Conservation (phyloP, 495 filamentous ascomycete species). For the Talaromyces nanjingensis region DNA sequence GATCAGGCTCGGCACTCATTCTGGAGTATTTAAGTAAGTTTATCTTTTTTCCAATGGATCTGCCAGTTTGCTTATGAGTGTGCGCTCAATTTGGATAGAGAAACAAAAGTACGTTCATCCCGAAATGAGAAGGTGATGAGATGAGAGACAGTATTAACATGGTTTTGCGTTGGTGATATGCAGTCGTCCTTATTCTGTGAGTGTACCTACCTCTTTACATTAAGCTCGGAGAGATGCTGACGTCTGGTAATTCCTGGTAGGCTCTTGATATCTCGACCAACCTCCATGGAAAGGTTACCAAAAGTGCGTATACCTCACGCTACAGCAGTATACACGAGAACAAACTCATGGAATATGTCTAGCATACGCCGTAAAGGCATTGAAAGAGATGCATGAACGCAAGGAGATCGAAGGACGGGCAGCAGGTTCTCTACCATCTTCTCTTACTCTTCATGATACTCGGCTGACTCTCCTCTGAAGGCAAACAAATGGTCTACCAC, state of each 20-base stretch:
- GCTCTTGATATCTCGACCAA: slow-evolving; percentile 61
- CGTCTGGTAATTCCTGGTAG: slow-evolving; percentile 20
- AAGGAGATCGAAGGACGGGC: slow-evolving; percentile 50
- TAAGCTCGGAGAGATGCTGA: slow-evolving; percentile 1
- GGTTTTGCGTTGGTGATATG: neutral
- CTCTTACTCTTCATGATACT: neutral
- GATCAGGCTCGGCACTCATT: slow-evolving; percentile 28
- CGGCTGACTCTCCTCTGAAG: slow-evolving; percentile 20
- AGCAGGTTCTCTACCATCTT: neutral
- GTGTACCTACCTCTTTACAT: slow-evolving; percentile 11
- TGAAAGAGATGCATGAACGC: slow-evolving; percentile 57
- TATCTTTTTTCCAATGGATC: neutral
- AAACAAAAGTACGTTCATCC: slow-evolving; percentile 46
- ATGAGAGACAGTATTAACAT: neutral
- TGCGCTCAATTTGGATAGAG: slow-evolving; percentile 23
- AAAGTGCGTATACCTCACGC: slow-evolving; percentile 33
- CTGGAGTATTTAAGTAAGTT: slow-evolving; percentile 53
- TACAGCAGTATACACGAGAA: neutral
- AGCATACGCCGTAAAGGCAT: slow-evolving; percentile 54
- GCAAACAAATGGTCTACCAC: slow-evolving; percentile 61
- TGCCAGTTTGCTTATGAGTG: neutral
- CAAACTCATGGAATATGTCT: neutral
- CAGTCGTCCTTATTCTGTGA: slow-evolving; percentile 57
- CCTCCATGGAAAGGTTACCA: slow-evolving; percentile 61
- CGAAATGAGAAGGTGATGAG: neutral